These are phyloP conservation scores for Oldenlandia corymbosa DNA, from an alignment of 257 asterid species.

Conservation along the genomic window DNA sequence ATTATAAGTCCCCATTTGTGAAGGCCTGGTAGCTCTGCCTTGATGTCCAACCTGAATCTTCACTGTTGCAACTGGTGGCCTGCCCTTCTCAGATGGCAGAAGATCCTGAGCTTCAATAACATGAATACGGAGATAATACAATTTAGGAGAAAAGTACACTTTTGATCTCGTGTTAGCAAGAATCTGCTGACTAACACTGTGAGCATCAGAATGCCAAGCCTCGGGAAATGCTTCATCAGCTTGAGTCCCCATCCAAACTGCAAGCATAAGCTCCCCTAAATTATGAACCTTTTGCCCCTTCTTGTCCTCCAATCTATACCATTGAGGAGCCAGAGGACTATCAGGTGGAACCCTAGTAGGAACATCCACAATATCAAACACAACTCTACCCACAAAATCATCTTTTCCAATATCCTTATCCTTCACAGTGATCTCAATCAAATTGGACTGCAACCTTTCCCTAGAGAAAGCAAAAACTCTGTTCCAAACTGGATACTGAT, in stretches of 20 bases:
- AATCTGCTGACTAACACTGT: conserved; percentile 47
- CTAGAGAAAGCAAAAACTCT: conserved; percentile 67
- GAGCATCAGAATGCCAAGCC: conserved; percentile 94
- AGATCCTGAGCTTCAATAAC: conserved; percentile 80
- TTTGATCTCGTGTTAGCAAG: conserved; percentile 60
- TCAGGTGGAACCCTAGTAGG: conserved; percentile 75
- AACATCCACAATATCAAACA: conserved; percentile 58
- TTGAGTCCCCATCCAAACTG: conserved; percentile 93
- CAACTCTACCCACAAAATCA: conserved; percentile 70
- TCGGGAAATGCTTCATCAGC: conserved; percentile 90
- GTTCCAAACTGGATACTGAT: conserved; percentile 66
- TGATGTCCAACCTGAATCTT: conserved; percentile 64
- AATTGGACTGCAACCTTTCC: conserved; percentile 62
- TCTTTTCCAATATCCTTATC: conserved; percentile 76
- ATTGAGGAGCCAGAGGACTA: conserved; percentile 86
- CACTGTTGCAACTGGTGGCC: conserved; percentile 46
- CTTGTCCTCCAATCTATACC: conserved; percentile 61
- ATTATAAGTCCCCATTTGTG: conserved; percentile 35
- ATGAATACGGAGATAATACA: conserved; percentile 70
- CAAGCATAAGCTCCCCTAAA: conserved; percentile 80
- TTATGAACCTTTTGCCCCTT: conserved; percentile 41
- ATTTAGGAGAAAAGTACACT: conserved; percentile 68
- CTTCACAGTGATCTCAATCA: conserved; percentile 58
- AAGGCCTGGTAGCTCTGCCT: conserved; percentile 54
- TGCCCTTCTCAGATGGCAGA: conserved; percentile 47